Conservation (phyloP, 441 rosid genomes). For the Populus hybrid region DNA sequence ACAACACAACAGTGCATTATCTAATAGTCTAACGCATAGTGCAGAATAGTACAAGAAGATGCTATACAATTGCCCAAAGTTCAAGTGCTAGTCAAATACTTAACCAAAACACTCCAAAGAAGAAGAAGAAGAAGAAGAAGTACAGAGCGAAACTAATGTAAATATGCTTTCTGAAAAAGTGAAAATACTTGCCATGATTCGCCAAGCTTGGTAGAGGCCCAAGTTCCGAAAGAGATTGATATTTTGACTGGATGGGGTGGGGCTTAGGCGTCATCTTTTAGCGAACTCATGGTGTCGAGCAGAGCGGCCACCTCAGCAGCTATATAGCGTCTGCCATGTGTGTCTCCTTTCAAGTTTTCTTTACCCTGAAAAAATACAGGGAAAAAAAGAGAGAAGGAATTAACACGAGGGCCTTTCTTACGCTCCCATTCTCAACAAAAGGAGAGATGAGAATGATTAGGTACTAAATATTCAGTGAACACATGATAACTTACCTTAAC, state of each 20-base stretch:
- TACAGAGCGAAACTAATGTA: too few relatives aligned
- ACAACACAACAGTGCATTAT: too few relatives aligned
- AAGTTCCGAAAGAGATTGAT: constrained; percentile 87
- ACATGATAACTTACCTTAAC: constrained; percentile 25
- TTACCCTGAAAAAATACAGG: too few relatives aligned
- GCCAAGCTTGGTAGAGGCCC: constrained; percentile 57
- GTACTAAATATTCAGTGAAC: constrained; percentile 40
- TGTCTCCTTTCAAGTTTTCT: constrained; percentile 20
- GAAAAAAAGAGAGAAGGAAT: background rate
- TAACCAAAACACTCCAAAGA: background rate
- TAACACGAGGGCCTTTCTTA: constrained; percentile 35
- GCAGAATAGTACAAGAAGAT: background rate
- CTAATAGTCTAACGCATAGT: too few relatives aligned
- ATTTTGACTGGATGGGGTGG: constrained; percentile 42
- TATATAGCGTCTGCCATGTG: constrained; percentile 29
- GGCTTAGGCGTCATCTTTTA: constrained; percentile 38
- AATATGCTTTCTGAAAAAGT: background rate
- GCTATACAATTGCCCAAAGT: background rate
- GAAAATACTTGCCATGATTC: constrained; percentile 20
- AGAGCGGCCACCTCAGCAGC: constrained; percentile 62
- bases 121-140: too few relatives aligned
- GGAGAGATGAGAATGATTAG: constrained; percentile 30
- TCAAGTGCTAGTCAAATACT: background rate
- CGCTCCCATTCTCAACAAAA: constrained; percentile 30
- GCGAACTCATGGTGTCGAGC: constrained; percentile 43